These are phyloP conservation scores for Backusella sp. DNA, from an alignment of 192 early-diverging fungal species.

Conservation along the genomic window DNA sequence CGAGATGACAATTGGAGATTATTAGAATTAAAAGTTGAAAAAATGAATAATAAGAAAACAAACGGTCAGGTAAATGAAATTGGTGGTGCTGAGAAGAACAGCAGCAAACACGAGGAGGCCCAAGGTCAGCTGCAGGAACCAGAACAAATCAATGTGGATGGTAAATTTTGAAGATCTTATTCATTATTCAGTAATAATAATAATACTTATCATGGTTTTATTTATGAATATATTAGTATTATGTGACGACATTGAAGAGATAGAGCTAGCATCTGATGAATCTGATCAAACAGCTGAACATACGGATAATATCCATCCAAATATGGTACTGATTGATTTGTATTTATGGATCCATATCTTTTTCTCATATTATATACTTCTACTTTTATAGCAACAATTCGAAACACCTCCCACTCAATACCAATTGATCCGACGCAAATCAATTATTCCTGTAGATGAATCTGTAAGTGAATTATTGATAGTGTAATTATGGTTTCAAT, in stretches of 20 bases:
- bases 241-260: not conserved
- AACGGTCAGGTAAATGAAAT: not conserved
- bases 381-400: slow-evolving; percentile 43
- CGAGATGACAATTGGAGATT: slow-evolving; percentile 79
- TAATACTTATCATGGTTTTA: not conserved
- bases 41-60: slow-evolving; percentile 5
- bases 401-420: slow-evolving; percentile 39
- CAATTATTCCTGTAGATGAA: slow-evolving; percentile 65
- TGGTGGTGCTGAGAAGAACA: not conserved
- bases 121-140: not conserved
- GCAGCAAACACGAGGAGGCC: not conserved
- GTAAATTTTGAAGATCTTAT: not conserved
- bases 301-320: slow-evolving; percentile 21
- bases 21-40: slow-evolving; percentile 55
- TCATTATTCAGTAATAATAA: not conserved
- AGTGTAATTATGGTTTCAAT: not conserved
- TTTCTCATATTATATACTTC: not conserved
- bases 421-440: slow-evolving; percentile 59
- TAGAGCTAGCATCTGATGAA: slow-evolving; percentile 1
- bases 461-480: slow-evolving; percentile 26
- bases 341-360: not conserved
- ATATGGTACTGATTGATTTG: slow-evolving; percentile 24
- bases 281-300: slow-evolving; percentile 15
- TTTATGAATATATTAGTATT: not conserved
- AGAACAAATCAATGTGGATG: not conserved